Base-by-base conservation (phyloP, 2,329 filamentous ascomycete genomes). In the Trichophyton simii region DNA sequence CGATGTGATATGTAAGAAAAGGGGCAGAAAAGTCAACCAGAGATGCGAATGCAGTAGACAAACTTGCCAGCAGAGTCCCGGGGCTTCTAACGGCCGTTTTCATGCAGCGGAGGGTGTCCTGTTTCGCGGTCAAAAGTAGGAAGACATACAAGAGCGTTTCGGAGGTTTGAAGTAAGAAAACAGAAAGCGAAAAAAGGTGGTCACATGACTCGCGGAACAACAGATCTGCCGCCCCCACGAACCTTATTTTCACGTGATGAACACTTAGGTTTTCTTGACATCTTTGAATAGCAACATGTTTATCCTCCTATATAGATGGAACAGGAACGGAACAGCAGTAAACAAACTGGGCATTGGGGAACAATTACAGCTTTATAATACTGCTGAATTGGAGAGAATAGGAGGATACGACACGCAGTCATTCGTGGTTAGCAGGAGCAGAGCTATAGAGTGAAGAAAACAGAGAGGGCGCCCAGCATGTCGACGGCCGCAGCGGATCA, bases 401-500 rank as follows among this genome's bases (percentile, higher is more conserved):
- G 28, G 28, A 31, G 28, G 28, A 31, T 6, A 7, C 6, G 28
- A 31, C 28, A 7, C 6, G 28, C 28, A 7, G 28, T 31, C 1
- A 7, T 7, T 7, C 28, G 28, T 6, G 0, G 28, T 31, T 7
- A 31, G 28, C 28, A 8, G 28, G 28, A 6, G 28, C 28, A 6
- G 28, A 31, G 28, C 28, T 7, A 31, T 7, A 31, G 6, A 7
- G 28, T 22, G 22, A 22, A 7, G 28, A 31, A 31, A 31, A 22
- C 42, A 0, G n/a, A 50, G 50, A 34, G 20, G n/a, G 48, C 6
- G 15, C 7, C 18, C 11, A 34, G 50, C 6, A 54, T 54, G 50
- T 54, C 50, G 31, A 54, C 41, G 11, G 22, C 42, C 28, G 28
- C 28, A 4, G 22, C 62, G 57, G 73, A 76, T 61, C 63, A 71